Conservation (phyloP, 306 rosid species). For the Psophocarpus tetragonolobus region DNA sequence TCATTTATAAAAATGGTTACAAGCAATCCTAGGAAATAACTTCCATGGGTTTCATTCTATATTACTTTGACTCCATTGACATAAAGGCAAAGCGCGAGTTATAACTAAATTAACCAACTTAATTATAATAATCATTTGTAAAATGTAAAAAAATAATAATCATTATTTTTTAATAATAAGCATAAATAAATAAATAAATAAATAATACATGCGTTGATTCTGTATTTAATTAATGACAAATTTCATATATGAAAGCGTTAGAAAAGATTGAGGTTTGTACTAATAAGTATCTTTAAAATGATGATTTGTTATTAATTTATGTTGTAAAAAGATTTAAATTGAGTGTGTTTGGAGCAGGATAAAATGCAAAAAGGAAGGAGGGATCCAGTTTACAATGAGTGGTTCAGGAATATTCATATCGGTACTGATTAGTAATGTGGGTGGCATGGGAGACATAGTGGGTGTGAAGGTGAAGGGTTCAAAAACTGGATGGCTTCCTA, state of each 20-base stretch:
- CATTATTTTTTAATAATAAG: no score
- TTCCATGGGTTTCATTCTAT: neutral
- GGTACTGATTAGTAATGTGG: conserved; percentile 76
- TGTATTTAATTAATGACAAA: no score
- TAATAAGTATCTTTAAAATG: no score
- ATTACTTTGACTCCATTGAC: neutral
- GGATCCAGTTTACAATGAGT: conserved; percentile 55
- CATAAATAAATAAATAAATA: no score
- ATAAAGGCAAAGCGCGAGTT: neutral
- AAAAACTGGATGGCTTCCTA: conserved; percentile 92
- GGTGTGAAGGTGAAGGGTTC: conserved; percentile 83
- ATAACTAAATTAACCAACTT: neutral
- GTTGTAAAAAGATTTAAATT: no score
- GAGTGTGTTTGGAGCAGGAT: conserved; percentile 55
- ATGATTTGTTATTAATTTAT: no score
- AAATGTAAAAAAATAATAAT: no score
- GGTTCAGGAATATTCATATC: conserved; percentile 82
- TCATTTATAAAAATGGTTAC: neutral
- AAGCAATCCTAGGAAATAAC: neutral
- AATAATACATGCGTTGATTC: no score
- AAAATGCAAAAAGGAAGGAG: conserved; percentile 86
- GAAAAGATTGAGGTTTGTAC: no score
- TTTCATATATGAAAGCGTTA: no score
- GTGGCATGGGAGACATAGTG: conserved; percentile 72
- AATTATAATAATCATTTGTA: neutral